A percentile compares a stretch with the other conserved stretches of the same genome.
These are phyloP conservation scores for Ramicandelaber brevisporus DNA, from an alignment of 192 early-diverging fungal species.

Conservation along the genomic window DNA sequence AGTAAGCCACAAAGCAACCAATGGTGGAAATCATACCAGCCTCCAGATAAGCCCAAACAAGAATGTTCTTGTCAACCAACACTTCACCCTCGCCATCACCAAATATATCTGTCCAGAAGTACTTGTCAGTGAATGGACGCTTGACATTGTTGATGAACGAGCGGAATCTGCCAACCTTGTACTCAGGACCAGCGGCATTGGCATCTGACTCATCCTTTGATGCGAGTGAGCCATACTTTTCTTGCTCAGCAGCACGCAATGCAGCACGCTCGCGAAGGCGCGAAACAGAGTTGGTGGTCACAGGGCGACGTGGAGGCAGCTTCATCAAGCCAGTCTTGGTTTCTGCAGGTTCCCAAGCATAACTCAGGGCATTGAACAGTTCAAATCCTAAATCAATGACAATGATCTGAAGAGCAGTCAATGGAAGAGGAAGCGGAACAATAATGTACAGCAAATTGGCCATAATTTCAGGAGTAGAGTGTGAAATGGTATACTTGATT, in stretches of 20 bases:
- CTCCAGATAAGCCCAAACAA: conserved; percentile 75
- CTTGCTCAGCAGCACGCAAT: conserved; percentile 16
- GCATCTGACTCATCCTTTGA: conserved; percentile 22
- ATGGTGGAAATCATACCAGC: conserved; percentile 53
- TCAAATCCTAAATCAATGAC: conserved; percentile 90
- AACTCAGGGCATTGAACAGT: conserved; percentile 57
- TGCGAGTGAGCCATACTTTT: too few relatives aligned
- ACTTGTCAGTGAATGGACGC: conserved; percentile 19
- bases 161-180: conserved; percentile 6
- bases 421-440: conserved; percentile 59
- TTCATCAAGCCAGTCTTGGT: conserved; percentile 53
- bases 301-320: conserved; percentile 70
- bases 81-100: conserved; percentile 57
- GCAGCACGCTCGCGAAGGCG: conserved; percentile 26
- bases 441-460: conserved; percentile 67
- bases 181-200: conserved; percentile 18
- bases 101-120: conserved; percentile 34
- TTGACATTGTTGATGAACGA: conserved; percentile 8
- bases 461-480: conserved; percentile 77
- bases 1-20: conserved; percentile 44
- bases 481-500: conserved; percentile 74
- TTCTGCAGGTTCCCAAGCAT: conserved; percentile 83
- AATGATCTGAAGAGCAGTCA: conserved; percentile 65
- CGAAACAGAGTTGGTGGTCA: conserved; percentile 49
- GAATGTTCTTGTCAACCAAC: conserved; percentile 54